Percentiles rank a stretch among this genome's conserved stretches.
phyloP scores from a whole-genome alignment of 805 yeast genomes.

The Saturnispora kantuleensis region DNA sequence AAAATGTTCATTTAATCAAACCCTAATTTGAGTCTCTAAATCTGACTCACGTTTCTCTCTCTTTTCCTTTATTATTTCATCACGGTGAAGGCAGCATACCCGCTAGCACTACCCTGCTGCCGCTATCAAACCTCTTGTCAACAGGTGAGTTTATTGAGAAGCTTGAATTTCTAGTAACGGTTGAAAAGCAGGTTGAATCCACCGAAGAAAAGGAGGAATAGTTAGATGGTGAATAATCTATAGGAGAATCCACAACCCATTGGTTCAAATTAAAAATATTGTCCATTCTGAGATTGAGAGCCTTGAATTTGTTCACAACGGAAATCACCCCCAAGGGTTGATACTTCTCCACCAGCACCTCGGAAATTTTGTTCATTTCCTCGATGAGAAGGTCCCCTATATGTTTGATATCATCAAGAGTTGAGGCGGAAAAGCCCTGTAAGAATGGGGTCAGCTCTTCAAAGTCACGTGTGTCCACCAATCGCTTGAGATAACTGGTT shows the following conservation, averaged over 20 bases:
- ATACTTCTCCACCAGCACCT: slow-evolving; percentile 42
- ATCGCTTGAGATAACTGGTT: slow-evolving; percentile 16
- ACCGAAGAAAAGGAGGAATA: slow-evolving; percentile 25
- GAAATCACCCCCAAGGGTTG: slow-evolving; percentile 44
- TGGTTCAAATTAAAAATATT: neutral
- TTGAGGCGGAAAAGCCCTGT: slow-evolving; percentile 16
- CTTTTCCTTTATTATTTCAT: too few relatives aligned
- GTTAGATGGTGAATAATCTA: slow-evolving; percentile 26
- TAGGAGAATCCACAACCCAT: slow-evolving; percentile 19
- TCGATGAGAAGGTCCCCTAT: slow-evolving; percentile 34
- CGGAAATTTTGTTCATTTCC: slow-evolving; percentile 38
- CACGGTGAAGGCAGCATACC: too few relatives aligned
- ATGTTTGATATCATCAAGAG: slow-evolving; percentile 32
- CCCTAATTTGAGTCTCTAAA: too few relatives aligned
- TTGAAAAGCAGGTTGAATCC: neutral
- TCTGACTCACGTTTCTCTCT: too few relatives aligned
- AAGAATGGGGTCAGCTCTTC: slow-evolving; percentile 33
- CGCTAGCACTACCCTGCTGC: too few relatives aligned
- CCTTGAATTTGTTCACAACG: slow-evolving; percentile 27
- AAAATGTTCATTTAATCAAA: too few relatives aligned
- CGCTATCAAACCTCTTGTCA: too few relatives aligned
- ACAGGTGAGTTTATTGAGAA: neutral
- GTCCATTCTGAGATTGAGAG: too few relatives aligned
- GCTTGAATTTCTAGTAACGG: slow-evolving; percentile 15
- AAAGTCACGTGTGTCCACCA: slow-evolving; percentile 4